Conservation (phyloP, 148 eudicot species). For the Beta vulgaris region DNA sequence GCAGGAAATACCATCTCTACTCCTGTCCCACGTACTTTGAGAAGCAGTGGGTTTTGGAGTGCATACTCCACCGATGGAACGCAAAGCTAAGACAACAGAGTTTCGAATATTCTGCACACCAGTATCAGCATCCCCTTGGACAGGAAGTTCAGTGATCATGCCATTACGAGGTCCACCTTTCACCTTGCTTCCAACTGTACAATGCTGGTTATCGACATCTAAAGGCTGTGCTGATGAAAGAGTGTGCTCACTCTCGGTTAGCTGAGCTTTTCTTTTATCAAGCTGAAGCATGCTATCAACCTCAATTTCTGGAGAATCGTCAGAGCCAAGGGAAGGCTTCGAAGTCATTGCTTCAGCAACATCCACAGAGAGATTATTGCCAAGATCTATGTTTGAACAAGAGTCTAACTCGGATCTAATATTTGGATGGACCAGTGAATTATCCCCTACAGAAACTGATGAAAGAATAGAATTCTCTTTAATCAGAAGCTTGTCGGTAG, state of each 20-base stretch:
- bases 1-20: conserved; percentile 30
- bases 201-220: conserved; percentile 21
- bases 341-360: conserved; percentile 23
- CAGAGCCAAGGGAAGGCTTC: conserved; percentile 27
- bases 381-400: conserved; percentile 17
- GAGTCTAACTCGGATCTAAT: conserved; percentile 27
- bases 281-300: conserved; percentile 15
- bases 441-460: conserved; percentile 26
- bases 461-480: conserved; percentile 22
- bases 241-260: conserved; percentile 14
- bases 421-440: conserved; percentile 18
- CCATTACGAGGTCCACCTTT: conserved; percentile 33
- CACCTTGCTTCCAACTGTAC: conserved; percentile 25
- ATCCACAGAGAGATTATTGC: conserved; percentile 23
- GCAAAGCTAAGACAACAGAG: conserved; percentile 31
- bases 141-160: conserved; percentile 44
- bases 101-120: conserved; percentile 20
- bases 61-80: conserved; percentile 31
- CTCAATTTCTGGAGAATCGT: conserved; percentile 23
- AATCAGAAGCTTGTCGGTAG: conserved; percentile 22
- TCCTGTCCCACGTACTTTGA: conserved; percentile 38
- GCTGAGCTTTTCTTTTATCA: conserved; percentile 22
- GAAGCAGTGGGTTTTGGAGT: conserved; percentile 39
- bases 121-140: conserved; percentile 32
- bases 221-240: conserved; percentile 22